Conservation (phyloP, 2,329 filamentous ascomycete species). For the Colletotrichum nymphaeae region DNA sequence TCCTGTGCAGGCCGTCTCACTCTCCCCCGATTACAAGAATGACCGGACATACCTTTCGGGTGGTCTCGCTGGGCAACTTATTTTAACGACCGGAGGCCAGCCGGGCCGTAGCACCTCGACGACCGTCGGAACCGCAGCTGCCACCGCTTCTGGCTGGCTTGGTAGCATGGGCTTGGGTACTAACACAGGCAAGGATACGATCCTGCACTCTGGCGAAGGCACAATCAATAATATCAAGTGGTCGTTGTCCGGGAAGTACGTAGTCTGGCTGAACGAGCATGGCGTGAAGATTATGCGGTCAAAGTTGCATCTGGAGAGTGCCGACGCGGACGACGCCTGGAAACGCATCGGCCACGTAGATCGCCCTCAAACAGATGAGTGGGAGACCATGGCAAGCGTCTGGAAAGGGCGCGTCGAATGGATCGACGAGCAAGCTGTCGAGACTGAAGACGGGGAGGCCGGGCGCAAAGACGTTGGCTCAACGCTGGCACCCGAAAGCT, state of each 20-base stretch:
- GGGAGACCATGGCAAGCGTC: constrained; percentile 96
- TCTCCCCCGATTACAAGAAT: constrained; percentile 95
- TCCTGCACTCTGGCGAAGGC: constrained; percentile 93
- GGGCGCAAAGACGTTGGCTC: constrained; percentile 45
- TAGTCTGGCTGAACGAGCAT: constrained; percentile 95
- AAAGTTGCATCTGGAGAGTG: constrained; percentile 81
- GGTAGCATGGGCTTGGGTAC: constrained; percentile 85
- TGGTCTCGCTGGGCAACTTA: constrained; percentile 86
- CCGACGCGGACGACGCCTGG: constrained; percentile 87
- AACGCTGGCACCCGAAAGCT: constrained; percentile 59
- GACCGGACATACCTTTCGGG: constrained; percentile 93
- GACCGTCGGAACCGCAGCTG: constrained; percentile 84
- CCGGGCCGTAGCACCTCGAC: constrained; percentile 87
- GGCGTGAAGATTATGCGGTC: constrained; percentile 98
- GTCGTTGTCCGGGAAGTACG: constrained; percentile 92
- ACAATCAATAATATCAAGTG: constrained; percentile 92
- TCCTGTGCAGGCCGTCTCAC: constrained; percentile 88
- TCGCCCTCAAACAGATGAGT: constrained; percentile 84
- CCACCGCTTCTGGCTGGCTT: constrained; percentile 89
- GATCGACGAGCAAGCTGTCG: constrained; percentile 88
- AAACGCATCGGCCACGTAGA: constrained; percentile 94
- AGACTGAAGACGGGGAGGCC: constrained; percentile 72
- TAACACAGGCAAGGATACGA: constrained; percentile 84
- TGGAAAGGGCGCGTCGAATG: constrained; percentile 95
- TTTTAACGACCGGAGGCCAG: constrained; percentile 85